phyloP scores from a whole-genome alignment of 1,284 basidiomycete species.

The Vanrija sp. region DNA sequence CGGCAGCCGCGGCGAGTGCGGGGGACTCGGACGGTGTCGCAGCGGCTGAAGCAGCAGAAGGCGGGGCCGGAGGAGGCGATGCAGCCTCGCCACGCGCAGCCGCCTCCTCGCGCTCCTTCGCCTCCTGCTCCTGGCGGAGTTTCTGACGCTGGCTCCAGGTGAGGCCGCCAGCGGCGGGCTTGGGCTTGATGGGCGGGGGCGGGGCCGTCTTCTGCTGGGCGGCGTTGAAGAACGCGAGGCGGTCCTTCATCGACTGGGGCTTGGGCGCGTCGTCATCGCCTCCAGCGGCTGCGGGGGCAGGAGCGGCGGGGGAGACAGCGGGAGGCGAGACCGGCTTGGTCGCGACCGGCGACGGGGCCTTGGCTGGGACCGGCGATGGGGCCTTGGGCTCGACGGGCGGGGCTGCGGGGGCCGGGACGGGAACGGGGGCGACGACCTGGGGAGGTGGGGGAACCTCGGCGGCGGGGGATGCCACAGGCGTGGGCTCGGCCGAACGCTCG shows the following conservation, averaged over 20 bases:
- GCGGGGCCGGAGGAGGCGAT: neutral
- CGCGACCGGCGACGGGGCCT: neutral
- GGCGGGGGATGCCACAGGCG: neutral
- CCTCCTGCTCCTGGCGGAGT: slow-evolving; percentile 45
- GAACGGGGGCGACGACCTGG: too few relatives aligned
- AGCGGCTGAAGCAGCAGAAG: slow-evolving; percentile 8
- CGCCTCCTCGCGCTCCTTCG: slow-evolving; percentile 34
- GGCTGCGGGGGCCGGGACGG: too few relatives aligned
- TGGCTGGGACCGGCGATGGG: neutral
- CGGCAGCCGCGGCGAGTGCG: slow-evolving; percentile 1
- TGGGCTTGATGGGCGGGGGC: slow-evolving; percentile 61
- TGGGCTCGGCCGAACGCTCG: neutral
- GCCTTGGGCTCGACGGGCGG: too few relatives aligned
- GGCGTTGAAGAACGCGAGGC: slow-evolving; percentile 49
- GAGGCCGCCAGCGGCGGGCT: slow-evolving; percentile 57
- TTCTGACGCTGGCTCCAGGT: slow-evolving; percentile 49
- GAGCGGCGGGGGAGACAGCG: neutral
- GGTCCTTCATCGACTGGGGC: slow-evolving; percentile 45
- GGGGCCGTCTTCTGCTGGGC: slow-evolving; percentile 35
- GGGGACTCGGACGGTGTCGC: slow-evolving; percentile 11
- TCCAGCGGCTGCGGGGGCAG: neutral
- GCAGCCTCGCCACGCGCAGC: slow-evolving; percentile 10
- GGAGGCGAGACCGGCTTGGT: neutral
- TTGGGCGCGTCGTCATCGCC: slow-evolving; percentile 25
- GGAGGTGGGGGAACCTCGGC: neutral